phyloP scores from a whole-genome alignment of 2,329 filamentous ascomycete species.

The Aurifilum marmelostoma region DNA sequence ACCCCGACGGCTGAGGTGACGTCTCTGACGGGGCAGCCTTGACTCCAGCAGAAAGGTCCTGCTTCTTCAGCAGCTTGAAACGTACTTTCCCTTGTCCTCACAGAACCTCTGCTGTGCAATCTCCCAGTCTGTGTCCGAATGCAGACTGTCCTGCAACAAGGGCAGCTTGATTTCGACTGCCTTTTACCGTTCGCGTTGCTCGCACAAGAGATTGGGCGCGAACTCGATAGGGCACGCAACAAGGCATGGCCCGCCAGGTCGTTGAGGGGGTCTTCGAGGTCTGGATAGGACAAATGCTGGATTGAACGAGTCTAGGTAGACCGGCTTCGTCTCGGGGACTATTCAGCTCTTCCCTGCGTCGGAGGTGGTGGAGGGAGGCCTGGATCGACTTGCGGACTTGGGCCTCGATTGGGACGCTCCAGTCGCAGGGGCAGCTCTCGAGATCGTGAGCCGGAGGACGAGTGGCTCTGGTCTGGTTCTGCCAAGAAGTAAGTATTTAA shows the following conservation, averaged over 20 bases:
- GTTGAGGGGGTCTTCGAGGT: neutral
- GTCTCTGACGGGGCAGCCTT: neutral
- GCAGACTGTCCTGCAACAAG: conserved; percentile 79
- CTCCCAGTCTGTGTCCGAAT: conserved; percentile 62
- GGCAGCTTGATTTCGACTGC: conserved; percentile 50
- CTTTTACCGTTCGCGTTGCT: conserved; percentile 49
- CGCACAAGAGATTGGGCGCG: conserved; percentile 68
- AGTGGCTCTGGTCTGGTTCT: conserved; percentile 21
- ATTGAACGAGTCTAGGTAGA: conserved; percentile 2
- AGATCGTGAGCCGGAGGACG: conserved; percentile 8
- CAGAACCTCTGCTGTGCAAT: neutral
- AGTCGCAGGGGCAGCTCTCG: conserved; percentile 1
- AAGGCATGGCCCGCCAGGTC: conserved; percentile 6
- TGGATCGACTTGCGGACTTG: neutral
- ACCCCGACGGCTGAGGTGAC: neutral
- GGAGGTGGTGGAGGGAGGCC: neutral
- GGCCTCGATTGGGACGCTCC: conserved; percentile 7
- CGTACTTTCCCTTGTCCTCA: neutral
- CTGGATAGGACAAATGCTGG: neutral
- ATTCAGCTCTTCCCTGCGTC: neutral
- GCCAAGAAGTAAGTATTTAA: neutral
- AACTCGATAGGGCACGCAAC: conserved; percentile 60
- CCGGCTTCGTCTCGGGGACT: neutral
- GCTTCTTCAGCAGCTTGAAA: neutral
- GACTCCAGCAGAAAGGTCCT: neutral